Evolutionary conservation across 495 filamentous ascomycete genomes (phyloP).

Genomic region (Haplographium delicatum): DNA sequence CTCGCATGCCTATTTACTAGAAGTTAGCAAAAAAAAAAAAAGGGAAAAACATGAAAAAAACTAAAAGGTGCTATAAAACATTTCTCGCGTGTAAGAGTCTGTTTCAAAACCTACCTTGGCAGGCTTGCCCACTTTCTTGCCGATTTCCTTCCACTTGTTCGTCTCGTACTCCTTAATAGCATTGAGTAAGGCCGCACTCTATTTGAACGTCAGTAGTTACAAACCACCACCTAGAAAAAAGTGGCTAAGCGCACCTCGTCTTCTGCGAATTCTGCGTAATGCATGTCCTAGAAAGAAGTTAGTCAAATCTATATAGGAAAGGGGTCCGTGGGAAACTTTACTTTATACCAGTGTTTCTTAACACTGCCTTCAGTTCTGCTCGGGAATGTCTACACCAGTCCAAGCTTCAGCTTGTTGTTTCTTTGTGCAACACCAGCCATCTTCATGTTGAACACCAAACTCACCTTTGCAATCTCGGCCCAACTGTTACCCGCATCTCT

Average conservation of each 20-base stretch:
- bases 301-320: constrained; percentile 1
- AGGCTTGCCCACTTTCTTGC: constrained; percentile 93
- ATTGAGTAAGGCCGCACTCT: constrained; percentile 80
- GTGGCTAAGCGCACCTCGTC: constrained; percentile 65
- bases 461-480: constrained; percentile 96
- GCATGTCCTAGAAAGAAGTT: constrained; percentile 68
- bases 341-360: constrained; percentile 99
- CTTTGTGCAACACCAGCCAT: constrained; percentile 5
- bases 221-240: too few species aligned
- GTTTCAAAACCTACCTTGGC: constrained; percentile 66
- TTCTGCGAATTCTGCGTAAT: constrained; percentile 97
- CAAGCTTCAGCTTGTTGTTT: constrained; percentile 12
- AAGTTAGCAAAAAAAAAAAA: constrained; percentile 25
- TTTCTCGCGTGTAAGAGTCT: neutral
- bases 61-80: too few species aligned
- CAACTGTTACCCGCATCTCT: constrained; percentile 88
- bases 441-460: constrained; percentile 1
- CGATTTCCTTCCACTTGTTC: constrained; percentile 97
- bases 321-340: constrained; percentile 32
- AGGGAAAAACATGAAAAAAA: too few species aligned
- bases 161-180: constrained; percentile 98
- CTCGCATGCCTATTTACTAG: constrained; percentile 80
- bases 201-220: constrained; percentile 31
- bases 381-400: constrained; percentile 72
- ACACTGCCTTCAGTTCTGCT: constrained; percentile 92